phyloP scores from a whole-genome alignment of 2,329 filamentous ascomycete genomes.

The Ophiostoma australiae region DNA sequence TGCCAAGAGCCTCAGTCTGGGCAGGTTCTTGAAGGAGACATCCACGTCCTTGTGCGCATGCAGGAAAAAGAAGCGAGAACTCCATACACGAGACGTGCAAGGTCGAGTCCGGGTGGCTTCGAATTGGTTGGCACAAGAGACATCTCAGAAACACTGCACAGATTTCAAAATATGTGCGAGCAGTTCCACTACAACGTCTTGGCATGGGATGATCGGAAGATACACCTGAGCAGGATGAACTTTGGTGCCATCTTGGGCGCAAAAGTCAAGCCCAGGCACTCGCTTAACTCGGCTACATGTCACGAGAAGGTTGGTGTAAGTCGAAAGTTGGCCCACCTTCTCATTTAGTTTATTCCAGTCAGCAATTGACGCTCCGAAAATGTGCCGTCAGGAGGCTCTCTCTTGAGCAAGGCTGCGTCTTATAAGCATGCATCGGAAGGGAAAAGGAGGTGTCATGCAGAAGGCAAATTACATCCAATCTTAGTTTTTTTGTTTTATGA shows the following conservation, averaged over 20 bases:
- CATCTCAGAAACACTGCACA: background rate
- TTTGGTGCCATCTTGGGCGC: slow-evolving; percentile 4
- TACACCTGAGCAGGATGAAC: background rate
- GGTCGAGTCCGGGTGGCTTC: too few relatives aligned
- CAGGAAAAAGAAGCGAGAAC: background rate
- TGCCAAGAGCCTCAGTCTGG: background rate
- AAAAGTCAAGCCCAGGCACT: background rate
- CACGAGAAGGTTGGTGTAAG: background rate
- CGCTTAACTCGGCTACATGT: background rate
- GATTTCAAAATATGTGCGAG: background rate
- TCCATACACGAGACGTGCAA: background rate
- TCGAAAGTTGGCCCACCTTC: background rate
- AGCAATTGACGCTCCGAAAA: background rate
- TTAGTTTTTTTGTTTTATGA: background rate
- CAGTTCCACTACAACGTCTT: background rate
- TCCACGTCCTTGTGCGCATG: background rate
- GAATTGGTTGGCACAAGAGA: background rate
- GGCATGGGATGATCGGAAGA: background rate
- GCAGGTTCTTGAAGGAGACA: background rate
- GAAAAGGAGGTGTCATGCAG: background rate
- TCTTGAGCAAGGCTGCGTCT: background rate
- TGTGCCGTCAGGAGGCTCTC: background rate
- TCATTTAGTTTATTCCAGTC: background rate
- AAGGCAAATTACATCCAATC: background rate
- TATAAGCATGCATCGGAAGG: background rate